Conservation (phyloP, 2,329 filamentous ascomycete species). For the Botrytis cinerea region DNA sequence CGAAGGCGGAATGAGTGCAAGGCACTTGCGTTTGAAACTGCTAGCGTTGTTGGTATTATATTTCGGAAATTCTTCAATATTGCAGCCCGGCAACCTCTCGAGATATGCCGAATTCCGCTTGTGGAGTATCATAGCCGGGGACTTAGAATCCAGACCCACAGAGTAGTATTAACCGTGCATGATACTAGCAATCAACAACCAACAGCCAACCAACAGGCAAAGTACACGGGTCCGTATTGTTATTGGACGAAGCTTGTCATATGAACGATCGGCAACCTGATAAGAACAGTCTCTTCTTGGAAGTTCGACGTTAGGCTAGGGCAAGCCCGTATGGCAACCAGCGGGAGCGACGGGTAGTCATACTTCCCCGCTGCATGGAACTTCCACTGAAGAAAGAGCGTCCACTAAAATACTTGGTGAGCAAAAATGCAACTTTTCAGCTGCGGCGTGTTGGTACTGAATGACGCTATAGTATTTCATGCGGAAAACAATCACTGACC, state of each 20-base stretch:
- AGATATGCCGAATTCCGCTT: neutral
- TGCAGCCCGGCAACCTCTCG: neutral
- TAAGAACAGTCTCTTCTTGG: neutral
- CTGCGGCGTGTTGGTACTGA: neutral
- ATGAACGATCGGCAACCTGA: neutral
- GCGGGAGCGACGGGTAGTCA: neutral
- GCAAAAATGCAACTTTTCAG: neutral
- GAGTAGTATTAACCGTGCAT: neutral
- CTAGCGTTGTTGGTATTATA: constrained; percentile 2
- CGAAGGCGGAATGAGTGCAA: neutral
- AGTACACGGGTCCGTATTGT: neutral
- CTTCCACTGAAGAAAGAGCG: neutral
- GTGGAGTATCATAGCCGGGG: neutral
- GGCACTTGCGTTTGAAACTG: neutral
- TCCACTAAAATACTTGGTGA: neutral
- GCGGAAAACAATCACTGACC: neutral
- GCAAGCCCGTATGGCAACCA: neutral
- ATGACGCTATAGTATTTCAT: neutral
- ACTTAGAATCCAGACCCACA: neutral
- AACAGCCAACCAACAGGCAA: constrained; percentile 1
- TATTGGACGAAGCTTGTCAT: constrained; percentile 7
- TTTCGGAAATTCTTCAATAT: constrained; percentile 8
- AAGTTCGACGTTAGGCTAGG: neutral
- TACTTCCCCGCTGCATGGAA: constrained; percentile 14
- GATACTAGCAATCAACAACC: neutral